Conservation (phyloP, 2,329 filamentous ascomycete species). For the Colletotrichum cereale region DNA sequence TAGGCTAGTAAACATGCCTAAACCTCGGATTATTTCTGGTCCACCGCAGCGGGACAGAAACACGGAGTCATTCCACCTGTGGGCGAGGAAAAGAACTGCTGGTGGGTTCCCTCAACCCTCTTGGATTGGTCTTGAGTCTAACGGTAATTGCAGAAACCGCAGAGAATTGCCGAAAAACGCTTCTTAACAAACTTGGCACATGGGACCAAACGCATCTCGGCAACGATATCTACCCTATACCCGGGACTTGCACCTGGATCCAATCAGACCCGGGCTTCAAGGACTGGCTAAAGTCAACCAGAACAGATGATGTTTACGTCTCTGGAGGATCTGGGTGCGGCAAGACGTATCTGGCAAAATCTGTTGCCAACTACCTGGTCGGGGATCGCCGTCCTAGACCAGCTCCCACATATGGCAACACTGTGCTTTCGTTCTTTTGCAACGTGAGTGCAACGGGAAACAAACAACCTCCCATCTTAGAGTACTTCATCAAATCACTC, state of each 20-base stretch:
- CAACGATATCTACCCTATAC: slow-evolving; percentile 21
- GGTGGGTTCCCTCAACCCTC: background rate
- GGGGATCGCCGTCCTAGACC: slow-evolving; percentile 9
- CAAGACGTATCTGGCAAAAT: slow-evolving; percentile 44
- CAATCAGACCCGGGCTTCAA: slow-evolving; percentile 33
- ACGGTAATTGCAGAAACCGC: background rate
- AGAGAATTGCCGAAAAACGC: background rate
- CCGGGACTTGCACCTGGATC: slow-evolving; percentile 43
- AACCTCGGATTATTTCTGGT: background rate
- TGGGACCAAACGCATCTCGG: slow-evolving; percentile 29
- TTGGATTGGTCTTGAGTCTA: background rate
- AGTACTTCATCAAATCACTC: slow-evolving; percentile 43
- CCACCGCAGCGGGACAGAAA: background rate
- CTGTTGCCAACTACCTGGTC: slow-evolving; percentile 40
- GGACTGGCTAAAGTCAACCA: slow-evolving; percentile 38
- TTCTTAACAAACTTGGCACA: slow-evolving; percentile 7
- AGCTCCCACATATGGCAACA: slow-evolving; percentile 11
- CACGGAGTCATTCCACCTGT: slow-evolving; percentile 2
- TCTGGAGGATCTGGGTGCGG: slow-evolving; percentile 40
- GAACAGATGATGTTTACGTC: slow-evolving; percentile 37
- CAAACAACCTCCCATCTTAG: slow-evolving; percentile 40
- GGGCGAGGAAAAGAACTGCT: slow-evolving; percentile 11
- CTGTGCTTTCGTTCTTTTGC: slow-evolving; percentile 44
- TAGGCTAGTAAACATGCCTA: background rate
- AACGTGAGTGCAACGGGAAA: slow-evolving; percentile 20